Percentiles rank a stretch among this genome's conserved stretches.
Conservation (phyloP, 768 basidiomycete species). For the Suillus weaverae region DNA sequence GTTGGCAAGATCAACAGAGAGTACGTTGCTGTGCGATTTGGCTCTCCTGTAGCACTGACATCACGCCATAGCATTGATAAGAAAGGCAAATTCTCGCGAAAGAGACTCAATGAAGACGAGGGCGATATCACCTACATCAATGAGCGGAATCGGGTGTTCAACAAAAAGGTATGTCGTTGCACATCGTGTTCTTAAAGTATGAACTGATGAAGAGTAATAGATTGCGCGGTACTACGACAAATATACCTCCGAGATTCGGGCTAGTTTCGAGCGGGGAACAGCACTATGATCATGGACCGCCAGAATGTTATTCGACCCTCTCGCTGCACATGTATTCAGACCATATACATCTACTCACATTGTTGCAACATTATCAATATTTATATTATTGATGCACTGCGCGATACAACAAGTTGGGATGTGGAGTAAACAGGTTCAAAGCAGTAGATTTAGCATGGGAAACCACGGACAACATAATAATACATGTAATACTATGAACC, state of each 20-base stretch:
- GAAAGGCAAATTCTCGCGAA: constrained; percentile 86
- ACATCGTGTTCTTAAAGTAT: neutral
- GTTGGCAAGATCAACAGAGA: constrained; percentile 91
- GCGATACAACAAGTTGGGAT: neutral
- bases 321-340: neutral
- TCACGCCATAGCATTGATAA: constrained; percentile 69
- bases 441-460: neutral
- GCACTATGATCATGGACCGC: constrained; percentile 53
- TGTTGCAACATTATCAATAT: neutral
- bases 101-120: constrained; percentile 86
- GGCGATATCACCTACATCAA: constrained; percentile 99
- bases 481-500: neutral
- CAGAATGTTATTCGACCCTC: neutral
- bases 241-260: constrained; percentile 93
- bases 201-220: constrained; percentile 36
- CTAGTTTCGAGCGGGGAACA: constrained; percentile 97
- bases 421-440: neutral
- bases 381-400: neutral
- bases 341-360: neutral
- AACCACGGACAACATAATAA: neutral
- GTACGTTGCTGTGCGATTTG: constrained; percentile 47
- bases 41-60: neutral
- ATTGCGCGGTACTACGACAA: constrained; percentile 96
- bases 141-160: constrained; percentile 96
- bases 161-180: constrained; percentile 74